Conservation (phyloP, 768 basidiomycete genomes). For the Lentinula detonsa region DNA sequence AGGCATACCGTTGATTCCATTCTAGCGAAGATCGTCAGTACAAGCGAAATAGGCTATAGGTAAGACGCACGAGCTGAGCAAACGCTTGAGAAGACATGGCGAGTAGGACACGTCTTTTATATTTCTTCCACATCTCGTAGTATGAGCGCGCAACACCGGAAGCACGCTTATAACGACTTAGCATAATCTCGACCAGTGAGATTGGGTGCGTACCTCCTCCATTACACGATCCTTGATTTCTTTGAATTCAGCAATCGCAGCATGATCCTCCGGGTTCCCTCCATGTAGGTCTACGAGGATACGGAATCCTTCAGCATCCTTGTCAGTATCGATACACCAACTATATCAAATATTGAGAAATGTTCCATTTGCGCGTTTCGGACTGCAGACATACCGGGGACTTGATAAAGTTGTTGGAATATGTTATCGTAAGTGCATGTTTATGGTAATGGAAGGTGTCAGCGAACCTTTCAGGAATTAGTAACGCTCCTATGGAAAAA, state of each 20-base stretch:
- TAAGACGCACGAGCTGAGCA: constrained; percentile 75
- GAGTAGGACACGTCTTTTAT: constrained; percentile 81
- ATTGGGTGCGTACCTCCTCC: constrained; percentile 47
- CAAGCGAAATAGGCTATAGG: not conserved
- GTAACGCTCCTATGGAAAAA: constrained; percentile 25
- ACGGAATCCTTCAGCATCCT: constrained; percentile 75
- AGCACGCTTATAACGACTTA: constrained; percentile 46
- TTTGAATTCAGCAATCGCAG: constrained; percentile 77
- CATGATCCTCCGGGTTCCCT: constrained; percentile 58
- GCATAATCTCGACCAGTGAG: not conserved
- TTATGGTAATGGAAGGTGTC: not conserved
- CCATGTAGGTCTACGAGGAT: constrained; percentile 90
- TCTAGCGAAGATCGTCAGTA: constrained; percentile 36
- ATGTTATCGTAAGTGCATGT: not conserved
- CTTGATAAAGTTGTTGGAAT: constrained; percentile 12
- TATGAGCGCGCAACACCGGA: constrained; percentile 76
- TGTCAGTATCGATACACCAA: constrained; percentile 86
- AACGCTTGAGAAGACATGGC: constrained; percentile 96
- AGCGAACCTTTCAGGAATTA: constrained; percentile 51
- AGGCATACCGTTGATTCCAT: constrained; percentile 83
- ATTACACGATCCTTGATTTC: constrained; percentile 83
- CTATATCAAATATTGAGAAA: constrained; percentile 26
- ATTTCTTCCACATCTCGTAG: constrained; percentile 76
- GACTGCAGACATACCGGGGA: constrained; percentile 34
- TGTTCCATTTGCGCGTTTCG: not conserved